phyloP scores from a whole-genome alignment of 306 rosid species.

The Prunus campanulata region DNA sequence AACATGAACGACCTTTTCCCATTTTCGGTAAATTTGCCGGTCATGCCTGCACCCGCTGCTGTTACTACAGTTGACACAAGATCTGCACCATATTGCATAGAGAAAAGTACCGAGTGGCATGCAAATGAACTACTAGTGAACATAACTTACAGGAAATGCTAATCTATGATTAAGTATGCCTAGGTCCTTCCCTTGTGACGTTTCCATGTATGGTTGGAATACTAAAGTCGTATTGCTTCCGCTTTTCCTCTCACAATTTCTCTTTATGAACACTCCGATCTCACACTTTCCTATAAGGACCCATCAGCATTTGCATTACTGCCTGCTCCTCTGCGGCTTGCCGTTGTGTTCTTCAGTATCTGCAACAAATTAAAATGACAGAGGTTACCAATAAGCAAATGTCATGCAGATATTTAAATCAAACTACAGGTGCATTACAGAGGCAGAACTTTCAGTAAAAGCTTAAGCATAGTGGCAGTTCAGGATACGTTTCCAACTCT shows the following conservation, averaged over 20 bases:
- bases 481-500: not conserved
- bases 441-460: not conserved
- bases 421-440: not conserved
- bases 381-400: not conserved
- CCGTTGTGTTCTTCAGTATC: slow-evolving; percentile 97
- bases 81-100: not conserved
- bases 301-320: slow-evolving; percentile 23
- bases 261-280: not conserved
- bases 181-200: not conserved
- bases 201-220: not conserved
- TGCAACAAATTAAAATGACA: slow-evolving; percentile 27
- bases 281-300: slow-evolving; percentile 3
- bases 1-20: too few relatives aligned
- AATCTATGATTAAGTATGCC: slow-evolving; percentile 7
- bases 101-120: not conserved
- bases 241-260: not conserved
- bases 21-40: not conserved
- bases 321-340: slow-evolving; percentile 72
- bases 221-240: not conserved
- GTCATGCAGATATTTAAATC: not conserved
- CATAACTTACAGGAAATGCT: not conserved
- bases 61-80: not conserved
- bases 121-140: slow-evolving; percentile 3
- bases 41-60: not conserved
- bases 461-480: not conserved